Evolutionary conservation across 345 rosid genomes (phyloP), one percentile per base, ranked within the genome.

Genomic region (Gossypium bickii): DNA sequence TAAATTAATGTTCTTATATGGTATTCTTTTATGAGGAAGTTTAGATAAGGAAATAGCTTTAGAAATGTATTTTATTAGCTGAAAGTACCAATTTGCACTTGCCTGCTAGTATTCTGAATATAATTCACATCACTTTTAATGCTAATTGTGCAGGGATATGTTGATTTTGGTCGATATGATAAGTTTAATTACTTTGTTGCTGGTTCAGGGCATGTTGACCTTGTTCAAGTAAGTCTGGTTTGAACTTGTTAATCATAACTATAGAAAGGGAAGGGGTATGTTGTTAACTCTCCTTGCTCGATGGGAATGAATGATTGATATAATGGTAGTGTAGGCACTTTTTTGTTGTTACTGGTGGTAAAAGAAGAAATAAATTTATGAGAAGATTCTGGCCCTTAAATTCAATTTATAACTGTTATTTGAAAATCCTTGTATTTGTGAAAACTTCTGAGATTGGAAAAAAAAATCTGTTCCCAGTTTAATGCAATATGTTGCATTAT

Each of bases 111-210:
- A 24, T 53, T 61, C 24, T 66, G 48, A 34, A 12, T 44, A 27
- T 48, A 29, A 49, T 55, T 48, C 62, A 48, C 9, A 13, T 29
- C 25, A 45, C 7, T 10, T 20, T 0, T 51, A 66, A 18, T 48
- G 61, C 65, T 68, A 15, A 63, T 49, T 78, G 38, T 87, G 84
- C 93, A 95, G 98, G 98, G 99, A 69, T 95, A 91, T 84, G 84
- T 93, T 72, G 89, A 83, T 82, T 95, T 87, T 82, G 98, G 97
- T 45, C 70, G 86, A 77, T 95, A 85, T 81, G 89, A 89, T 72
- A 77, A 83, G 61, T 84, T 85, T 76, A 87, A 88, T 86, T 78
- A 87, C 82, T 93, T 93, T 78, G 79, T 78, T 41, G 77, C 91
- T 77, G 86, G 93, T 70, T 83, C 91, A 53, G 92, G 90, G 67